Conservation (phyloP, 176 grass and related monocot genomes). For the Neostapfia colusana region DNA sequence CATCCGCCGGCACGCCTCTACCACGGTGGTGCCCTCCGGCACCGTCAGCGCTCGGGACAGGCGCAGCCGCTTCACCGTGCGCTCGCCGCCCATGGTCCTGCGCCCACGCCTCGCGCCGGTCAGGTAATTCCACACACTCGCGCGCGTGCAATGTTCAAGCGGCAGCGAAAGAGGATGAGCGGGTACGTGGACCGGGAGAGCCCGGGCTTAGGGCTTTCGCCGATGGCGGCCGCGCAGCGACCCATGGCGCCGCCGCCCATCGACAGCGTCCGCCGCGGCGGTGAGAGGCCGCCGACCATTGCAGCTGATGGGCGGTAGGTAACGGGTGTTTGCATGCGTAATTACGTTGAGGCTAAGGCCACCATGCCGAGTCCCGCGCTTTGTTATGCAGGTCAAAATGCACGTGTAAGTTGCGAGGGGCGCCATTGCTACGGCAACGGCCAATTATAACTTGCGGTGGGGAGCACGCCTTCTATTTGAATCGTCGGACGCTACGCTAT, state of each 20-base stretch:
- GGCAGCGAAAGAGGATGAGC: neutral
- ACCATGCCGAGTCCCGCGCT: neutral
- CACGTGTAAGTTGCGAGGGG: neutral
- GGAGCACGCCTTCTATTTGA: neutral
- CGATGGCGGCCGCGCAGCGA: neutral
- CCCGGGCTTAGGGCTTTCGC: conserved; percentile 29
- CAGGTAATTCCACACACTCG: neutral
- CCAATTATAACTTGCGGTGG: conserved; percentile 40
- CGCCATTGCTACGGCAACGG: neutral
- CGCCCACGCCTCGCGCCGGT: neutral
- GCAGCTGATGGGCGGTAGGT: neutral
- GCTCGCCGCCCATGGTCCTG: conserved; percentile 64
- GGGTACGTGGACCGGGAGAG: conserved; percentile 44
- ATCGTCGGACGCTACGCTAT: neutral
- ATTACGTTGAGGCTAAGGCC: neutral
- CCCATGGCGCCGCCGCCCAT: conserved; percentile 26
- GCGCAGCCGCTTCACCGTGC: conserved; percentile 72
- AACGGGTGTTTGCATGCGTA: no score
- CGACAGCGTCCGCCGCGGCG: conserved; percentile 39
- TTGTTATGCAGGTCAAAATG: neutral
- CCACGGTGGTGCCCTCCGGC: conserved; percentile 68
- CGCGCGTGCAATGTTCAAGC: neutral
- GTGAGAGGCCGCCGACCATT: conserved; percentile 38
- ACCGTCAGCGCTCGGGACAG: conserved; percentile 72
- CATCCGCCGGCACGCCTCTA: conserved; percentile 76